Conservation (phyloP, 345 rosid species). For the Carallia brachiata region DNA sequence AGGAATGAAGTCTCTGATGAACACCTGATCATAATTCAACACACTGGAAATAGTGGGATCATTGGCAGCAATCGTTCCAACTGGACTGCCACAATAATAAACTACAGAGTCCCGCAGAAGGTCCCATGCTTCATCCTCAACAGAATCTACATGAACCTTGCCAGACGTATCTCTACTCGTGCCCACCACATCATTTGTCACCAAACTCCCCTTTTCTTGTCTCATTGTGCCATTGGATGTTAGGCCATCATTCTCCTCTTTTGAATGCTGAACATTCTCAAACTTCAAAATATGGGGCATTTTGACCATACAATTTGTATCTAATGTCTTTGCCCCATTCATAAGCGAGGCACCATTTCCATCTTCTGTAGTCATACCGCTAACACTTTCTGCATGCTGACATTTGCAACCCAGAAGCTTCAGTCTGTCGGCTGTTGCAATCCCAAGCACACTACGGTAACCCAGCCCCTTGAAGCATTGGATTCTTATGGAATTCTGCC, state of each 20-base stretch:
- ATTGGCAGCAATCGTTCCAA: constrained; percentile 92
- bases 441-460: constrained; percentile 6
- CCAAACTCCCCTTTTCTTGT: constrained; percentile 19
- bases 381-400: constrained; percentile 40
- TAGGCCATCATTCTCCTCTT: constrained; percentile 30
- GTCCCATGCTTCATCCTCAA: constrained; percentile 93
- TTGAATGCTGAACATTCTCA: constrained; percentile 33
- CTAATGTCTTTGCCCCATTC: constrained; percentile 38
- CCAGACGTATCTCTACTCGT: constrained; percentile 23
- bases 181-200: constrained; percentile 14
- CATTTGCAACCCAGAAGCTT: constrained; percentile 46
- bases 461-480: constrained; percentile 12
- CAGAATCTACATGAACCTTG: constrained; percentile 32
- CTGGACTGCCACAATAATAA: constrained; percentile 68
- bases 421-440: constrained; percentile 9
- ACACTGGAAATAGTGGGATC: constrained; percentile 64
- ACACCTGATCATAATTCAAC: constrained; percentile 76
- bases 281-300: constrained; percentile 31
- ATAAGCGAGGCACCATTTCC: constrained; percentile 33
- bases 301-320: constrained; percentile 37
- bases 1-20: constrained; percentile 33
- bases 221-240: constrained; percentile 27
- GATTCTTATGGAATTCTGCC: constrained; percentile 16
- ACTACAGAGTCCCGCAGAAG: constrained; percentile 69
- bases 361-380: constrained; percentile 36